Evolutionary conservation across 2,329 filamentous ascomycete genomes (phyloP).

Genomic region (Venturia nashicola): DNA sequence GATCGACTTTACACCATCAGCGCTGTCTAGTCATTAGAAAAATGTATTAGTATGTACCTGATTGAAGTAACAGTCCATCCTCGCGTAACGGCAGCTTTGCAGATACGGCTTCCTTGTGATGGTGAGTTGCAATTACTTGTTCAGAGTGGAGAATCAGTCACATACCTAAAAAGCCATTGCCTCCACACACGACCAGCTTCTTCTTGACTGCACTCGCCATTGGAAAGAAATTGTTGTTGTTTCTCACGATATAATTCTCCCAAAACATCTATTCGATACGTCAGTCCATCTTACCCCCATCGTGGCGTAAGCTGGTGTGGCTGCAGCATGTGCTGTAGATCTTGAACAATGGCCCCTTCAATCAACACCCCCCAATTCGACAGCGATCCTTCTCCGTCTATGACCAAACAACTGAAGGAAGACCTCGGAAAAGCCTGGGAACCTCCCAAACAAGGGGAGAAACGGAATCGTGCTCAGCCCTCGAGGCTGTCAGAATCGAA

Average conservation of each 20-base stretch:
- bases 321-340: not conserved
- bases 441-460: not conserved
- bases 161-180: slow-evolving; percentile 83
- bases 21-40: not conserved
- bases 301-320: not conserved
- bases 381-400: not conserved
- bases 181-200: slow-evolving; percentile 80
- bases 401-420: slow-evolving; percentile 3
- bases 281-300: not conserved
- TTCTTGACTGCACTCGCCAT: slow-evolving; percentile 52
- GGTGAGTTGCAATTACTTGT: not conserved
- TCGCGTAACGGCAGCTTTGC: slow-evolving; percentile 71
- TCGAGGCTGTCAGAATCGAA: not conserved
- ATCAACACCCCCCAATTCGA: not conserved
- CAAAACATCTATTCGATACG: slow-evolving; percentile 10
- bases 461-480: not conserved
- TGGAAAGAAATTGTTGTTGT: slow-evolving; percentile 10
- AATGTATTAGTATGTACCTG: slow-evolving; percentile 44
- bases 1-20: slow-evolving; percentile 52
- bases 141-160: slow-evolving; percentile 17
- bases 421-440: slow-evolving; percentile 3
- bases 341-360: not conserved
- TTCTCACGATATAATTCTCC: not conserved
- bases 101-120: slow-evolving; percentile 60
- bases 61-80: slow-evolving; percentile 91